Conservation (phyloP, 2,329 filamentous ascomycete species). For the Ascocoryne sarcoides region DNA sequence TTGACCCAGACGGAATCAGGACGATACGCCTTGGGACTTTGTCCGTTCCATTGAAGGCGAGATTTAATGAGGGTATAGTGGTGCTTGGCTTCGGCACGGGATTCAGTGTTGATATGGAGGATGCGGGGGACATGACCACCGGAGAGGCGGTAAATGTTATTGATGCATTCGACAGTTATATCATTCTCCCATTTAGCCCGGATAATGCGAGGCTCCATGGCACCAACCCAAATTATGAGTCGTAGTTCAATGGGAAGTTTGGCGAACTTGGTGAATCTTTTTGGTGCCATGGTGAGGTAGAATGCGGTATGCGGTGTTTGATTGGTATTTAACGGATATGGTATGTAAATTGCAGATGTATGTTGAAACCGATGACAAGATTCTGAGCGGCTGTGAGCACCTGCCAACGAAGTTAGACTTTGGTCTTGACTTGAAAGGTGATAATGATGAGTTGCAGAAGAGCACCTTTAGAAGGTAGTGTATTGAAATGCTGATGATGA, state of each 20-base stretch:
- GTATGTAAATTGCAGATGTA: no score
- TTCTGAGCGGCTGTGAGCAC: no score
- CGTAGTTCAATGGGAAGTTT: constrained; percentile 12
- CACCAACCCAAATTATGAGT: constrained; percentile 6
- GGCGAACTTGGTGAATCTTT: constrained; percentile 5
- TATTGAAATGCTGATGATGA: no score
- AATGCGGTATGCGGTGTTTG: neutral
- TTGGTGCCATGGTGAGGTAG: constrained; percentile 5
- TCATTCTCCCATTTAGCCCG: constrained; percentile 5
- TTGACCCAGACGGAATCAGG: constrained; percentile 7
- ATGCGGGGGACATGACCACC: constrained; percentile 6
- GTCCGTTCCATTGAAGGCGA: neutral
- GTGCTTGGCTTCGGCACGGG: constrained; percentile 6
- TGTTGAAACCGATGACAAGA: no score
- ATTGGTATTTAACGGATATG: neutral
- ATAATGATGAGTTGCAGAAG: neutral
- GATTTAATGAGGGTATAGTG: constrained; percentile 1
- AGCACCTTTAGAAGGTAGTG: no score
- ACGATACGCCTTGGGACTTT: neutral
- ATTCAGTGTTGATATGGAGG: constrained; percentile 5
- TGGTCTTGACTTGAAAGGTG: no score
- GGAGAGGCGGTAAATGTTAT: constrained; percentile 7
- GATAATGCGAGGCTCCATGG: constrained; percentile 9
- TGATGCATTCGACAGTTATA: neutral
- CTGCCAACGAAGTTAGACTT: no score